Conservation (phyloP, 202 grass and related monocot genomes). For the Zizania palustris region DNA sequence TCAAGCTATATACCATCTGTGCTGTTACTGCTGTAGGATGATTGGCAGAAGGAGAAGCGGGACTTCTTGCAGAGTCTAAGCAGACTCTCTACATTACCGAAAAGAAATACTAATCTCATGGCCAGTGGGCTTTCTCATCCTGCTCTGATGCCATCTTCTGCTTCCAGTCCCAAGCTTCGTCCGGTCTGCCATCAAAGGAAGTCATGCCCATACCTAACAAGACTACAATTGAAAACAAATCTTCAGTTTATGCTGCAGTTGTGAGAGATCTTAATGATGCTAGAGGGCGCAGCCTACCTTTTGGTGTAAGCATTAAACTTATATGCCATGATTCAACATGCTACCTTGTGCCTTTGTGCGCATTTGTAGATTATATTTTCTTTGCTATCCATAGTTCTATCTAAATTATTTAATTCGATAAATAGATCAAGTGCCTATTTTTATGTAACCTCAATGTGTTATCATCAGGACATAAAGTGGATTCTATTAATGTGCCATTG, state of each 20-base stretch:
- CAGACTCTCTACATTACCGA: slow-evolving; percentile 86
- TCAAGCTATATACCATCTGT: slow-evolving; percentile 30
- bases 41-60: slow-evolving; percentile 95
- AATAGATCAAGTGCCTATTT: slow-evolving; percentile 23
- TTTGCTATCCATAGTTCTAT: slow-evolving; percentile 18
- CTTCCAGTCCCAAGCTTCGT: slow-evolving; percentile 64
- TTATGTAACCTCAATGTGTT: slow-evolving; percentile 24
- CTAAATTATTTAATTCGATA: slow-evolving; percentile 26
- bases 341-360: neutral
- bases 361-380: neutral
- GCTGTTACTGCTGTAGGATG: slow-evolving; percentile 81
- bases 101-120: slow-evolving; percentile 62
- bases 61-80: slow-evolving; percentile 95
- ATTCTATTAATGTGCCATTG: slow-evolving; percentile 22
- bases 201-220: slow-evolving; percentile 74
- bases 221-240: slow-evolving; percentile 90
- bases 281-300: slow-evolving; percentile 74
- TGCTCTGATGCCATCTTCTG: slow-evolving; percentile 59
- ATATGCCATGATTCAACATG: slow-evolving; percentile 33
- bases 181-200: slow-evolving; percentile 51
- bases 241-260: slow-evolving; percentile 78
- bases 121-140: slow-evolving; percentile 50
- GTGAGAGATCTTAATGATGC: slow-evolving; percentile 84
- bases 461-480: neutral
- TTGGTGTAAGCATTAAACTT: slow-evolving; percentile 62